Base-by-base conservation (phyloP, 2,329 filamentous ascomycete genomes). In the Purpureocillium lavendulum region DNA sequence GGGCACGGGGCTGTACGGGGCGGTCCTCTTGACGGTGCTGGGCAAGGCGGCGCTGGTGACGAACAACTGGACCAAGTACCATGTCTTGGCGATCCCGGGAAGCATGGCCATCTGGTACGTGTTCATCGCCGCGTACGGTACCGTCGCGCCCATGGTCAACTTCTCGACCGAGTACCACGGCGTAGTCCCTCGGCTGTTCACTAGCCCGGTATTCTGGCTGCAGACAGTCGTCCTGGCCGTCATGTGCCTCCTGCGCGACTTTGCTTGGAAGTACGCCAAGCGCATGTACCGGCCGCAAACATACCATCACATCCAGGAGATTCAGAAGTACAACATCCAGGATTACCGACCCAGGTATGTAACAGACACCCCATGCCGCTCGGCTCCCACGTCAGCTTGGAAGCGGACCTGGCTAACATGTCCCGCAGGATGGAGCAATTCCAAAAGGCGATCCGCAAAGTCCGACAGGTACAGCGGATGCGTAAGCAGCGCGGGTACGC, bases 271-370 rank as follows among this genome's bases (percentile, higher is more conserved):
- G 71, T 98, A 97, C 53, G 81, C 79, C 45, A 96, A 95, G 71
- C 78, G 92, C 49, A 96, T 98, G 88, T 98, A 97, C 67, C 83
- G 82, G 51, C 92, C 92, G 16, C 85, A 96, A 65, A 81, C 87
- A 33, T 98, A 98, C 57, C 92, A 98, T 54, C 92, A 98, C 61
- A 92, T 98, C 47, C 92, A 98, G 64, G 92, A 98, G 68, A 98
- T 98, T 52, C 92, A 98, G 64, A 98, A 98, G 67, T 98, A 97
- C 69, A 98, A 98, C 55, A 95, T 98, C 44, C 92, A 98, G 67
- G 92, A 98, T 67, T 98, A 98, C 65, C 75, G 92, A 57, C 92
- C 92, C 45, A 82, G 92, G 86, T 89, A 75, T 51, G 75, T 70
- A n/a, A n/a, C n/a, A n/a, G n/a, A n/a, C n/a, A n/a, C n/a, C n/a